Percentiles rank a stretch among this genome's conserved stretches.
phyloP scores from a whole-genome alignment of 768 basidiomycete species.

The Lepiota venenata region DNA sequence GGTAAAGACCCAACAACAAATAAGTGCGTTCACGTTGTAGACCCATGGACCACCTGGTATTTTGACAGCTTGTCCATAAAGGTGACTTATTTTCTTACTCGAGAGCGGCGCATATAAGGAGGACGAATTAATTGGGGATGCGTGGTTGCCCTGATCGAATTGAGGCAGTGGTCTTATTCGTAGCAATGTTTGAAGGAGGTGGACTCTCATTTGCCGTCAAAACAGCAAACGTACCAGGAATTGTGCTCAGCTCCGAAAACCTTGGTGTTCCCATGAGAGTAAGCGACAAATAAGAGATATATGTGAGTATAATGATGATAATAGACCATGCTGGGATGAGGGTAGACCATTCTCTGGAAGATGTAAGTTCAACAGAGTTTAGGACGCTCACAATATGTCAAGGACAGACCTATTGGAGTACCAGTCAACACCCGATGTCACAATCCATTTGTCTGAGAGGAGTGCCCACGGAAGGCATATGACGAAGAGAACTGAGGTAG shows the following conservation, averaged over 20 bases:
- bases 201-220: too few relatives aligned
- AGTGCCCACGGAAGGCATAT: conserved; percentile 80
- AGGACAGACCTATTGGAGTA: conserved; percentile 75
- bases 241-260: conserved; percentile 62
- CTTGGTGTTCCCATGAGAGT: conserved; percentile 69
- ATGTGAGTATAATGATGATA: conserved; percentile 68
- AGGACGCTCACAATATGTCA: not conserved
- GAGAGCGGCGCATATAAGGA: too few relatives aligned
- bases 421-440: conserved; percentile 70
- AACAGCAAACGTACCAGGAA: conserved; percentile 48
- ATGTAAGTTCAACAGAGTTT: not conserved
- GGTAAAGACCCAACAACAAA: too few relatives aligned
- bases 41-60: too few relatives aligned
- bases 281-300: conserved; percentile 72
- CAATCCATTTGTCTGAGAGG: conserved; percentile 67
- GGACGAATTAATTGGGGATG: too few relatives aligned
- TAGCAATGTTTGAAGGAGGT: too few relatives aligned
- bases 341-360: conserved; percentile 79
- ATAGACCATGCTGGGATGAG: conserved; percentile 78
- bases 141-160: too few relatives aligned
- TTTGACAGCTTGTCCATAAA: too few relatives aligned
- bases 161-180: too few relatives aligned
- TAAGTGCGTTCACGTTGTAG: too few relatives aligned
- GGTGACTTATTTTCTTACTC: too few relatives aligned
- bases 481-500: conserved; percentile 66